Evolutionary conservation across 2,329 filamentous ascomycete species (phyloP), one percentile per base, ranked within the genome.

Genomic region (Exophiala calicioides): DNA sequence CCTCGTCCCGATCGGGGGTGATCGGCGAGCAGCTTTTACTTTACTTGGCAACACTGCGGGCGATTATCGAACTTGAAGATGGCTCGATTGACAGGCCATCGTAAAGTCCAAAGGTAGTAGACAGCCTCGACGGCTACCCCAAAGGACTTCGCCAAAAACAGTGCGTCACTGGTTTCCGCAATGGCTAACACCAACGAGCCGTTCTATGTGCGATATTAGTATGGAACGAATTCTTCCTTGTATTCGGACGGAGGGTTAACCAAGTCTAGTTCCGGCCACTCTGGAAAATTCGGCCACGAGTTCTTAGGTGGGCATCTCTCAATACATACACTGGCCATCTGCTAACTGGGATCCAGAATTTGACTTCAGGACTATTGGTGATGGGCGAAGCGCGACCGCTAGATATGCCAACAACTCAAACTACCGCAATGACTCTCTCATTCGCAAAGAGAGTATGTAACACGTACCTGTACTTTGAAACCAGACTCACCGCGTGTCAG

Each of bases 371-470:
- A 88, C 90, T 18, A 81, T 97, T 34, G 89, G 89, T 44, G 93
- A 98, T 67, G 93, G 93, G 40, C 83, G 88, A 52, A 96, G 90
- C 65, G 93, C 93, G 5, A 88, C 93, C 41, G 90, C 91, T 23
- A 85, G 93, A 70, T 98, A 98, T 72, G 93, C 93, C 56, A 98
- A 98, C 78, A 98, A 98, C 71, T 97, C 91, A 47, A 98, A 98
- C 73, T 98, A 98, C 73, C 85, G 93, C 64, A 98, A 98, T 71
- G 93, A 98, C 68, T 96, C 90, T 55, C 75, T 98, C 60, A 98
- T 98, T 65, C 86, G 93, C 57, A 98, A 98, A 90, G 93, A 98
- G 76, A 98, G 93, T 96, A 76, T 60, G 90, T 69, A n/a, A n/a
- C n/a, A n/a, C n/a, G n/a, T n/a, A n/a, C n/a, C n/a, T n/a, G n/a